Evolutionary conservation across 2,329 filamentous ascomycete species (phyloP).

Genomic region (Talaromyces islandicus): DNA sequence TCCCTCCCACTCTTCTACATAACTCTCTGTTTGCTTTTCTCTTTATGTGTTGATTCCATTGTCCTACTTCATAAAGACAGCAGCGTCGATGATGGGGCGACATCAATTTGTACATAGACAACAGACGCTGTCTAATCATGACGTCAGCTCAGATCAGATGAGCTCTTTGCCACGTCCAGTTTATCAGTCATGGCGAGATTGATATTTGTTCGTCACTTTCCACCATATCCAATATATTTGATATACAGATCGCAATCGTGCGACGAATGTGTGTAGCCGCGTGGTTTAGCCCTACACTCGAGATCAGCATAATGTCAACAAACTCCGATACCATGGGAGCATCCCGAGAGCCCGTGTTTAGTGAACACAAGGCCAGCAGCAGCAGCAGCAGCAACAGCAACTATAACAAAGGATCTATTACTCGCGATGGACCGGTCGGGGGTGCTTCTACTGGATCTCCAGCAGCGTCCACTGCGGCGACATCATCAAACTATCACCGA

Average conservation of each 20-base stretch:
- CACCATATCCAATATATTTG: neutral
- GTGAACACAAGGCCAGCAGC: neutral
- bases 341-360: neutral
- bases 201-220: neutral
- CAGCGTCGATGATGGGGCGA: neutral
- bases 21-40: neutral
- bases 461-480: constrained; percentile 18
- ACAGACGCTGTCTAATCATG: neutral
- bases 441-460: constrained; percentile 25
- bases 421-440: constrained; percentile 10
- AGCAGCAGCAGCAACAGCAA: neutral
- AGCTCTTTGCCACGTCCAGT: neutral
- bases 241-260: neutral
- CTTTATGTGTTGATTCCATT: neutral
- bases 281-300: neutral
- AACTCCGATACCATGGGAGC: neutral
- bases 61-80: neutral
- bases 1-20: neutral
- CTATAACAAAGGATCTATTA: neutral
- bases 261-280: neutral
- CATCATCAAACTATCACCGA: constrained; percentile 1
- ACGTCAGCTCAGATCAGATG: neutral
- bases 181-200: neutral
- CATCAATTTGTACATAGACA: neutral
- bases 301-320: constrained; percentile 15